These are phyloP conservation scores for Thamnidium elegans DNA, from an alignment of 192 early-diverging fungal genomes.

Conservation along the genomic window DNA sequence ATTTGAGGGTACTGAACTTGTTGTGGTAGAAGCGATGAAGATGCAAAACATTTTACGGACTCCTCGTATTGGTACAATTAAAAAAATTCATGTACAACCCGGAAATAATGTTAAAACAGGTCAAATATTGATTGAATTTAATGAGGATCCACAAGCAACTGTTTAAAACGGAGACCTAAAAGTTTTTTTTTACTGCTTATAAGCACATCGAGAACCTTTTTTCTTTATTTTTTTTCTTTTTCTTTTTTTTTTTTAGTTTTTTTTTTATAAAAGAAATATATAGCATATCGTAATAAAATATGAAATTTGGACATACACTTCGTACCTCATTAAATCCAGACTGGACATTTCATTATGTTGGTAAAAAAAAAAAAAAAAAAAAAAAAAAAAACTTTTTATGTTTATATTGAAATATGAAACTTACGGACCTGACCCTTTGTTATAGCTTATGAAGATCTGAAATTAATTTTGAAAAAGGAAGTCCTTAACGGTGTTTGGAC, in stretches of 20 bases:
- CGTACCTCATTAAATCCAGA: constrained; percentile 76
- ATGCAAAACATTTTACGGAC: constrained; percentile 94
- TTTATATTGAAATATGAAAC: too few relatives aligned
- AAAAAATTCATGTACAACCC: constrained; percentile 67
- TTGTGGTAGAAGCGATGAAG: constrained; percentile 95
- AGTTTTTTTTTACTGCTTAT: constrained; percentile 10
- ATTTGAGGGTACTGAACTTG: constrained; percentile 78
- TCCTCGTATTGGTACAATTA: constrained; percentile 72
- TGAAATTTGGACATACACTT: constrained; percentile 93
- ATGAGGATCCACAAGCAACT: constrained; percentile 7
- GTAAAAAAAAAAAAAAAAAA: constrained; percentile 29
- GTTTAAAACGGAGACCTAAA: neutral
- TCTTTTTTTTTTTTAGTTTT: constrained; percentile 17
- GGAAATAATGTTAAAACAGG: constrained; percentile 79
- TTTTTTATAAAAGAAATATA: neutral
- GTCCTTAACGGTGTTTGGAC: constrained; percentile 58
- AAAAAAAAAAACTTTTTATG: constrained; percentile 2
- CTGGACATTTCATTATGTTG: constrained; percentile 84
- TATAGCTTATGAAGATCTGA: constrained; percentile 80
- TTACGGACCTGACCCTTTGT: too few relatives aligned
- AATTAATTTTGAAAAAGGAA: constrained; percentile 74
- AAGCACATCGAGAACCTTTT: neutral
- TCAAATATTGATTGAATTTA: constrained; percentile 72
- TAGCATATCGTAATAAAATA: constrained; percentile 22
- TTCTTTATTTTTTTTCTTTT: neutral